Evolutionary conservation across 495 filamentous ascomycete genomes (phyloP).

Genomic region (Xylaria longipes): DNA sequence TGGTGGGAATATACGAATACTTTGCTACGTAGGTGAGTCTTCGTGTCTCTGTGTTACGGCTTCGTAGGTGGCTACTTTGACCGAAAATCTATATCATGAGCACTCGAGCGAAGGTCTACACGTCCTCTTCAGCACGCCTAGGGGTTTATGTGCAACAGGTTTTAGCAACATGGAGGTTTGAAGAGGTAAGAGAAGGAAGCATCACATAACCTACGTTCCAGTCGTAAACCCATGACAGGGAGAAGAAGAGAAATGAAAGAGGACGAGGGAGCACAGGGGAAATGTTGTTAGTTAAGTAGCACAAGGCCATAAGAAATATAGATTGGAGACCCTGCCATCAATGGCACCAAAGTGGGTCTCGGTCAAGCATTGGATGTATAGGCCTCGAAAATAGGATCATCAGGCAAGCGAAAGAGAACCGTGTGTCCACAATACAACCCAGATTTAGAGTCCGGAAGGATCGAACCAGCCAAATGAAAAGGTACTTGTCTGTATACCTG

Average conservation of each 20-base stretch:
- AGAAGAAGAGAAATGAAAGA: neutral
- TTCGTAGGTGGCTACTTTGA: neutral
- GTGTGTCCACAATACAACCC: conserved; percentile 26
- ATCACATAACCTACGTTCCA: neutral
- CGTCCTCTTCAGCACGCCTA: neutral
- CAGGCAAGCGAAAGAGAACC: conserved; percentile 17
- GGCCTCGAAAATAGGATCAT: conserved; percentile 10
- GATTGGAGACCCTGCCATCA: conserved; percentile 5
- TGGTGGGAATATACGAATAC: neutral
- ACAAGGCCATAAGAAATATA: neutral
- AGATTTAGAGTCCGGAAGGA: conserved; percentile 1
- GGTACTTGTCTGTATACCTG: conserved; percentile 21
- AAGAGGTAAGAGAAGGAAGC: neutral
- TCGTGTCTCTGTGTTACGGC: neutral
- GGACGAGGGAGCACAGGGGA: neutral
- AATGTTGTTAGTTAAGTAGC: neutral
- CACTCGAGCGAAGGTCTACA: neutral
- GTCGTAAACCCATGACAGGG: neutral
- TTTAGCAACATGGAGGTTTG: neutral
- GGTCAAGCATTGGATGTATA: conserved; percentile 26
- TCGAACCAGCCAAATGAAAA: conserved; percentile 1
- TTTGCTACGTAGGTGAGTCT: conserved; percentile 2
- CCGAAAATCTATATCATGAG: neutral
- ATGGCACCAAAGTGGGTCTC: conserved; percentile 25
- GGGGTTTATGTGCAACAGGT: neutral